A percentile compares a stretch with the other conserved stretches of the same genome.
Conservation (phyloP, 2,329 filamentous ascomycete genomes). For the Cryphonectria nitschkei region DNA sequence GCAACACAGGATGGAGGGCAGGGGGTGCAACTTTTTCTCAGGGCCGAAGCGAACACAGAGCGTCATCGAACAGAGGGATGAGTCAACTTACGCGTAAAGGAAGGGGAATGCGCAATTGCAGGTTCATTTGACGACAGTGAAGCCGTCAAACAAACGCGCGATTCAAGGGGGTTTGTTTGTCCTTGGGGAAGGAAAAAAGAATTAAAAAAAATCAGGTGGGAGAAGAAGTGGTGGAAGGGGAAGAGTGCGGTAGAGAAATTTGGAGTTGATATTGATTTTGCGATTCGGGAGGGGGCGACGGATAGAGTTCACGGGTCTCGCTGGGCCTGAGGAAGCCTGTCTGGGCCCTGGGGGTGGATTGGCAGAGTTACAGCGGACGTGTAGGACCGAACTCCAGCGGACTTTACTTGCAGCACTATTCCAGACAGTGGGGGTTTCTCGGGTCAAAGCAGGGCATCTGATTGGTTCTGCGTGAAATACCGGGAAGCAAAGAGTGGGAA, state of each 20-base stretch:
- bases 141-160: constrained; percentile 94
- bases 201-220: not conserved
- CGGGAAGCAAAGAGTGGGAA: not conserved
- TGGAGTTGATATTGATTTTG: constrained; percentile 26
- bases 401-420: constrained; percentile 4
- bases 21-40: not conserved
- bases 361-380: not conserved
- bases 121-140: constrained; percentile 95
- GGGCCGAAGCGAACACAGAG: constrained; percentile 13
- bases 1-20: not conserved
- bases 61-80: constrained; percentile 15
- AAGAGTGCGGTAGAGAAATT: constrained; percentile 21
- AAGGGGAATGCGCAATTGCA: constrained; percentile 70
- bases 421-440: not conserved
- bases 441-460: not conserved
- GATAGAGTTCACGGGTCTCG: not conserved
- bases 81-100: constrained; percentile 63
- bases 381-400: not conserved
- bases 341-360: not conserved
- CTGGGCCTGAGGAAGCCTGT: not conserved
- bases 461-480: constrained; percentile 13
- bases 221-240: not conserved
- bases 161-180: constrained; percentile 35
- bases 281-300: constrained; percentile 13
- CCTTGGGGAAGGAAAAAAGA: constrained; percentile 25